Conservation (phyloP, 306 rosid genomes). For the Benincasa hispida region DNA sequence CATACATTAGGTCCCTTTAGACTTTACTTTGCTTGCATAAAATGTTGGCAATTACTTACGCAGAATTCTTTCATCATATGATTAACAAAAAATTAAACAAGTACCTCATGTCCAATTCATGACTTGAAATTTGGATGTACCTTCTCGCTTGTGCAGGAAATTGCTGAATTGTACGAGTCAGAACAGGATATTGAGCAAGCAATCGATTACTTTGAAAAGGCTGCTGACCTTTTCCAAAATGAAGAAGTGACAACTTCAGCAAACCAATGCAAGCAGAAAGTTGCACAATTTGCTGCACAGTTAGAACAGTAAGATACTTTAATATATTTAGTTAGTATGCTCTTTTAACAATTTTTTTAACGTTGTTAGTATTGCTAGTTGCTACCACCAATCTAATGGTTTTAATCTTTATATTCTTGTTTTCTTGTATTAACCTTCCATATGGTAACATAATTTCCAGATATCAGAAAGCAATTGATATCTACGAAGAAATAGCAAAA, state of each 20-base stretch:
- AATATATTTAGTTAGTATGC: too few species aligned
- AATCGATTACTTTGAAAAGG: constrained; percentile 59
- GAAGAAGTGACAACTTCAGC: constrained; percentile 84
- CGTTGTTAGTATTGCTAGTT: too few species aligned
- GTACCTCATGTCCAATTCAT: not conserved
- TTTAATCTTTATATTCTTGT: not conserved
- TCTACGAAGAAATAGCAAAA: constrained; percentile 76
- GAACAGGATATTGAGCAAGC: constrained; percentile 74
- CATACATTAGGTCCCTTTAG: not conserved
- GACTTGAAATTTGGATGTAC: constrained; percentile 16
- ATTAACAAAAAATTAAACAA: not conserved
- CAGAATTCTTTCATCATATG: not conserved
- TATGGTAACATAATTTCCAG: constrained; percentile 19
- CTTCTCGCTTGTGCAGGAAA: constrained; percentile 39
- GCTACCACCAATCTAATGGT: not conserved
- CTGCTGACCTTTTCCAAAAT: constrained; percentile 78
- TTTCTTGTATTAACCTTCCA: not conserved
- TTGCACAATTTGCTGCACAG: constrained; percentile 85
- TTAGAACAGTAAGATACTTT: constrained; percentile 51
- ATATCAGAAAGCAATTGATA: constrained; percentile 64
- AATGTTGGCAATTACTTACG: not conserved
- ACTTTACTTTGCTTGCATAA: not conserved
- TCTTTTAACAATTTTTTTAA: too few species aligned
- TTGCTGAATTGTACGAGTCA: constrained; percentile 75
- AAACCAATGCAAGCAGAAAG: constrained; percentile 87